A percentile compares a stretch with the other conserved stretches of the same genome.
Evolutionary conservation across 2,329 filamentous ascomycete species (phyloP).

Genomic region (Aschersonia sp.): DNA sequence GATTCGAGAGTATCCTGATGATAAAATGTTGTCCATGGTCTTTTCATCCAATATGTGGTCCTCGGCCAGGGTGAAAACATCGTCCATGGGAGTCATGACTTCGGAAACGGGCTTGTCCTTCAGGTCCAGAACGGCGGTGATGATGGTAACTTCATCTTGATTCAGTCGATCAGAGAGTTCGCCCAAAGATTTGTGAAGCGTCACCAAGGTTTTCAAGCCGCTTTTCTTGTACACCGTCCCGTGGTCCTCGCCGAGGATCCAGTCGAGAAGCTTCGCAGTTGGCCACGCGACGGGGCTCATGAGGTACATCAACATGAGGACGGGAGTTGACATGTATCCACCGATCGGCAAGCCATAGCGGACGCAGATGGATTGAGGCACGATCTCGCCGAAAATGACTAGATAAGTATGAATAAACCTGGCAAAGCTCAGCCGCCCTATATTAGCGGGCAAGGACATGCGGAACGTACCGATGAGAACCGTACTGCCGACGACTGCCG

Average conservation of each 20-base stretch:
- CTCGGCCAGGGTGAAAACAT: conserved; percentile 93
- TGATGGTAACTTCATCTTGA: conserved; percentile 96
- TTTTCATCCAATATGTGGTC: conserved; percentile 84
- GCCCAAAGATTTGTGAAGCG: conserved; percentile 82
- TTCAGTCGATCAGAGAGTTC: conserved; percentile 80
- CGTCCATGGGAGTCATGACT: conserved; percentile 98
- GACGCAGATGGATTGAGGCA: conserved; percentile 91
- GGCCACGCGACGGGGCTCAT: conserved; percentile 86
- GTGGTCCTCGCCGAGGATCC: conserved; percentile 83
- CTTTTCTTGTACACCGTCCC: conserved; percentile 97
- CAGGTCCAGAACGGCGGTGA: conserved; percentile 87
- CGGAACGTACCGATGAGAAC: conserved; percentile 66
- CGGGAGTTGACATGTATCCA: conserved; percentile 80
- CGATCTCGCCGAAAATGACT: conserved; percentile 97
- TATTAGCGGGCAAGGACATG: too few species aligned
- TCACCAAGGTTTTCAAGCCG: conserved; percentile 89
- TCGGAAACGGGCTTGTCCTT: conserved; percentile 90
- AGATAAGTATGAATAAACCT: neutral
- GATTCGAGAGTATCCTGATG: conserved; percentile 88
- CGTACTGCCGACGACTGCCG: conserved; percentile 85
- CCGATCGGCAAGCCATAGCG: conserved; percentile 92
- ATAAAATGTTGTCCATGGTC: conserved; percentile 88
- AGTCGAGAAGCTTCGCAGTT: conserved; percentile 88
- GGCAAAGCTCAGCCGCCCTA: conserved; percentile 7
- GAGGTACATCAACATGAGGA: conserved; percentile 81